Evolutionary conservation across 73 alveolate genomes (phyloP).

Genomic region (Symbiodinium natans): DNA sequence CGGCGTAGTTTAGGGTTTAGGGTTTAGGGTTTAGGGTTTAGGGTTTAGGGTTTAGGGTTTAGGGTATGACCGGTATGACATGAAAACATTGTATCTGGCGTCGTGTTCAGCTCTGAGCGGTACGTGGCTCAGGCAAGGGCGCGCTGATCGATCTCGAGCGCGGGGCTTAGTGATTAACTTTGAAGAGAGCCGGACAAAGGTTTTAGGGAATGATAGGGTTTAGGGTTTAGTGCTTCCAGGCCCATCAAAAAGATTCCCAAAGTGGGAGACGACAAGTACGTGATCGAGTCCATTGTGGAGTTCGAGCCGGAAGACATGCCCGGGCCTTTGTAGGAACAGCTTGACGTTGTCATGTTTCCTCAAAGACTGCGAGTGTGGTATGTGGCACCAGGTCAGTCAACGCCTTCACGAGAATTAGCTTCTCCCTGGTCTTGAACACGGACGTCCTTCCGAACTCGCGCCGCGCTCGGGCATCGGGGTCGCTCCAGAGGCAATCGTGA

Average conservation of each 20-base stretch:
- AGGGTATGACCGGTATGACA: neutral
- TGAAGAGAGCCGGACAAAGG: too few relatives aligned
- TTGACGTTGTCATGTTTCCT: neutral
- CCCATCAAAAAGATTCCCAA: conserved; percentile 82
- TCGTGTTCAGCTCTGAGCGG: too few relatives aligned
- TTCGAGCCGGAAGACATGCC: conserved; percentile 63
- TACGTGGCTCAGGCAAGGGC: conserved; percentile 11
- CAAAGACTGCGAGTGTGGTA: neutral
- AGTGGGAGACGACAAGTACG: conserved; percentile 76
- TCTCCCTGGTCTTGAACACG: conserved; percentile 73
- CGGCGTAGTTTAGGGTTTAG: neutral
- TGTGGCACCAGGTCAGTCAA: conserved; percentile 29
- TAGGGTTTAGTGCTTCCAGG: too few relatives aligned
- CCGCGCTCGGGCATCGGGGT: neutral
- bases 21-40: neutral
- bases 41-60: neutral
- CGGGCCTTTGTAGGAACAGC: neutral
- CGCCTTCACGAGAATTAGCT: conserved; percentile 85
- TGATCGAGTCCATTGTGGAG: conserved; percentile 68
- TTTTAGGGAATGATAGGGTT: too few relatives aligned
- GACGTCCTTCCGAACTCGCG: conserved; percentile 78
- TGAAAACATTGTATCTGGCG: too few relatives aligned
- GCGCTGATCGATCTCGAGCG: conserved; percentile 45
- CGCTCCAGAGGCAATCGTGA: neutral
- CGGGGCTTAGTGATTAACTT: neutral